These are phyloP conservation scores for Hypoxylon sp. DNA, from an alignment of 2,329 filamentous ascomycete species.

Conservation along the genomic window DNA sequence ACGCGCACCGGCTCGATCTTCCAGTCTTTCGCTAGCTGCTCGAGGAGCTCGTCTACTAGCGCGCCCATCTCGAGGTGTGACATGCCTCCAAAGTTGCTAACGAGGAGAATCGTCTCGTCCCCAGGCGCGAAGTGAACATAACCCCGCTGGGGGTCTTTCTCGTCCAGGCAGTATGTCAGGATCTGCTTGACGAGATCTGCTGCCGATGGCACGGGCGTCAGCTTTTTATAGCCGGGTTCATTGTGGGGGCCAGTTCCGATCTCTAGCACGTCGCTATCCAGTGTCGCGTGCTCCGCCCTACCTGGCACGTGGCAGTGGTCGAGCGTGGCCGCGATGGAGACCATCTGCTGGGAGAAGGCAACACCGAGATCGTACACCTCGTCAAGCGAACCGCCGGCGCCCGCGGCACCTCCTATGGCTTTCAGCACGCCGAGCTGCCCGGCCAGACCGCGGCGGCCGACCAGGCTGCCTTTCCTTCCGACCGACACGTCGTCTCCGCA, in stretches of 20 bases:
- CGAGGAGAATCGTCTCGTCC: slow-evolving; percentile 64
- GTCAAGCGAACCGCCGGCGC: slow-evolving; percentile 61
- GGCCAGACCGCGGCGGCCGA: slow-evolving; percentile 71
- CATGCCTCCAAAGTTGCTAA: slow-evolving; percentile 71
- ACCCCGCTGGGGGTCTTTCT: slow-evolving; percentile 61
- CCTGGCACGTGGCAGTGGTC: slow-evolving; percentile 72
- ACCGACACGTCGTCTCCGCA: slow-evolving; percentile 75
- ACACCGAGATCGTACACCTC: slow-evolving; percentile 63
- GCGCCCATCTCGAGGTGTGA: slow-evolving; percentile 68
- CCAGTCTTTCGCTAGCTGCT: slow-evolving; percentile 62
- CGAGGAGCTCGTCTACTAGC: slow-evolving; percentile 64
- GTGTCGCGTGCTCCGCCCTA: slow-evolving; percentile 60
- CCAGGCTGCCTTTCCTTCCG: slow-evolving; percentile 66
- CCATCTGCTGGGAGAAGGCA: slow-evolving; percentile 63
- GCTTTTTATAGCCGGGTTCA: slow-evolving; percentile 70
- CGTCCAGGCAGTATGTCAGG: slow-evolving; percentile 70
- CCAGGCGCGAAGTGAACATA: slow-evolving; percentile 61
- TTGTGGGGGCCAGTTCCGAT: slow-evolving; percentile 77
- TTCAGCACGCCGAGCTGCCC: slow-evolving; percentile 72
- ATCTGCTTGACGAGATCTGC: slow-evolving; percentile 67
- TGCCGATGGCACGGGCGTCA: slow-evolving; percentile 63
- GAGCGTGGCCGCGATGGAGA: slow-evolving; percentile 68
- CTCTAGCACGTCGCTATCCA: slow-evolving; percentile 66
- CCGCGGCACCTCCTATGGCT: slow-evolving; percentile 64
- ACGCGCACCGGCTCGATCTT: slow-evolving; percentile 65